Evolutionary conservation across 768 basidiomycete species (phyloP).

Genomic region (Mycena floridula): DNA sequence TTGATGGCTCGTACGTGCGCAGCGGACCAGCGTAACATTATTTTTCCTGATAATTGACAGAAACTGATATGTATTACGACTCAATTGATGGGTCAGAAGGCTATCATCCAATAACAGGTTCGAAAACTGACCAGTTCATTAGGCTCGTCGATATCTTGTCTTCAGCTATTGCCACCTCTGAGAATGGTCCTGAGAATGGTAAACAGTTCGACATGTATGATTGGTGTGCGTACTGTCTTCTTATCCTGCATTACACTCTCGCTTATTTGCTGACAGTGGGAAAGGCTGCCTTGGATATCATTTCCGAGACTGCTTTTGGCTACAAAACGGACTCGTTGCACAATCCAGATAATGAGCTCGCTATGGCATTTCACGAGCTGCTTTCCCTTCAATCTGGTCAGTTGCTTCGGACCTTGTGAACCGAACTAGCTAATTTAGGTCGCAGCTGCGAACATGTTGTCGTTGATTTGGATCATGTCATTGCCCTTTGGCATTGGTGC

Average conservation of each 20-base stretch:
- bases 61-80: conserved; percentile 41
- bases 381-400: conserved; percentile 32
- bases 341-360: conserved; percentile 41
- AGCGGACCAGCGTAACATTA: background rate
- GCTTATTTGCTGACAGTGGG: conserved; percentile 29
- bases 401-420: background rate
- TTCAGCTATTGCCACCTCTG: conserved; percentile 20
- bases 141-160: conserved; percentile 34
- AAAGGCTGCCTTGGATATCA: conserved; percentile 48
- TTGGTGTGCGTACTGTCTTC: conserved; percentile 34
- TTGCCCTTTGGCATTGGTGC: conserved; percentile 32
- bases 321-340: conserved; percentile 39
- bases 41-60: conserved; percentile 12
- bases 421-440: background rate
- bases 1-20: conserved; percentile 26
- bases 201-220: conserved; percentile 29
- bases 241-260: background rate
- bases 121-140: conserved; percentile 4
- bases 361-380: conserved; percentile 39
- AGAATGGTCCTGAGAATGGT: conserved; percentile 17
- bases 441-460: conserved; percentile 26
- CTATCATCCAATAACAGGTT: conserved; percentile 34
- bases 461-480: conserved; percentile 25
- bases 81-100: conserved; percentile 34
- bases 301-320: conserved; percentile 44